A percentile compares a stretch with the other conserved stretches of the same genome.
Conservation (phyloP, 148 eudicot species). For the Oxyria digyna region DNA sequence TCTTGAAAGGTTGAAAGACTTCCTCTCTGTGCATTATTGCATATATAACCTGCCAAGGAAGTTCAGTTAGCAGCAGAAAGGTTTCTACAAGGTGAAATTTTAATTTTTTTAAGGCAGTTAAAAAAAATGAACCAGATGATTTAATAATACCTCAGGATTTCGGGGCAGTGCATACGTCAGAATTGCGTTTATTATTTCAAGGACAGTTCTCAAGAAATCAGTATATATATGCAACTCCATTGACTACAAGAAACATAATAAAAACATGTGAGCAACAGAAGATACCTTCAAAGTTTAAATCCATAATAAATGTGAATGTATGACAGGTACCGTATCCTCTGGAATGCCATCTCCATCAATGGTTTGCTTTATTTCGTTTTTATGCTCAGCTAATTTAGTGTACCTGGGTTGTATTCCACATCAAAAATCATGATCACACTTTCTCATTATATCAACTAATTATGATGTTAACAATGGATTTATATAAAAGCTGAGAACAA, state of each 20-base stretch:
- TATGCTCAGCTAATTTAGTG: slow-evolving; percentile 68
- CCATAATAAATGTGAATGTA: not conserved
- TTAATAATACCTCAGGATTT: slow-evolving; percentile 83
- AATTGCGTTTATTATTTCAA: slow-evolving; percentile 83
- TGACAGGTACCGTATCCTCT: slow-evolving; percentile 28
- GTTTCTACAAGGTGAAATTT: not conserved
- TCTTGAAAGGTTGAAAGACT: slow-evolving; percentile 82
- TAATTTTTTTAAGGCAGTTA: not conserved
- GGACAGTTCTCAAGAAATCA: slow-evolving; percentile 76
- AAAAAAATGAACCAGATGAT: slow-evolving; percentile 6
- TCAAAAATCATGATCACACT: not conserved
- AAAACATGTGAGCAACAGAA: not conserved
- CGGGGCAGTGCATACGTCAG: slow-evolving; percentile 84
- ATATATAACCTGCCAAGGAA: slow-evolving; percentile 65
- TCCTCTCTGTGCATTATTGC: slow-evolving; percentile 96
- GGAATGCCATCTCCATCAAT: slow-evolving; percentile 38
- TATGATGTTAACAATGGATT: not conserved
- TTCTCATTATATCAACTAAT: not conserved
- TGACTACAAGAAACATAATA: slow-evolving; percentile 35
- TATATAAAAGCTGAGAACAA: not conserved
- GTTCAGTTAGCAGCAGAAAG: not conserved
- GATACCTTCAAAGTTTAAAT: not conserved
- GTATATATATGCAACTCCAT: slow-evolving; percentile 86
- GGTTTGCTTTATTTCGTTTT: slow-evolving; percentile 45
- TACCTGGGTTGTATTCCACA: slow-evolving; percentile 34